Conservation (phyloP, 2,329 filamentous ascomycete genomes). For the Epichloe sibirici region DNA sequence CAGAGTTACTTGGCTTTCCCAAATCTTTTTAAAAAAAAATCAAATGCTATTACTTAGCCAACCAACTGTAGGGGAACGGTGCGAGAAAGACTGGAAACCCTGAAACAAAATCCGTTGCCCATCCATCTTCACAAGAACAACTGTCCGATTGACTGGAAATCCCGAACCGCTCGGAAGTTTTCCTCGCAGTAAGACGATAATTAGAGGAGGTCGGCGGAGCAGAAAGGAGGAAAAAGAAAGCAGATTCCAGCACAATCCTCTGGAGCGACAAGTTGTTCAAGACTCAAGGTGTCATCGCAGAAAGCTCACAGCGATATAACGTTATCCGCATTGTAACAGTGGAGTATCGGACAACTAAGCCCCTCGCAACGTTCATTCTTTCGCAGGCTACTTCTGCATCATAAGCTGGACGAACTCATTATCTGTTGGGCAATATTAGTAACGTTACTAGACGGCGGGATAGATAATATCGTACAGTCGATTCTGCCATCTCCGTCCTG, state of each 20-base stretch:
- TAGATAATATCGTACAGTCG: constrained; percentile 51
- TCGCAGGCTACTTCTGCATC: constrained; percentile 73
- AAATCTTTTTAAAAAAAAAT: not conserved
- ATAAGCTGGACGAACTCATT: constrained; percentile 91
- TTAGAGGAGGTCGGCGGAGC: not conserved
- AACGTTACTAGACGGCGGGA: not conserved
- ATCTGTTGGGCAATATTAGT: constrained; percentile 37
- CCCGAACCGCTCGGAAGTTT: constrained; percentile 19
- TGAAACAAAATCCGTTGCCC: not conserved
- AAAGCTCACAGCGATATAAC: not conserved
- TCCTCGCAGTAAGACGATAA: constrained; percentile 5
- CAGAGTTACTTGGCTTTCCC: not conserved
- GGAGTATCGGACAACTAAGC: not conserved
- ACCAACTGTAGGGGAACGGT: not conserved
- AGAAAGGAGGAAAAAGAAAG: constrained; percentile 12
- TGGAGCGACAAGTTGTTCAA: constrained; percentile 3
- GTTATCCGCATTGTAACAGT: not conserved
- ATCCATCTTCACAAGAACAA: constrained; percentile 1
- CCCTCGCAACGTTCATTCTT: not conserved
- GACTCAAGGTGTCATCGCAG: not conserved
- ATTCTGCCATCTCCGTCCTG: constrained; percentile 83
- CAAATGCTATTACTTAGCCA: not conserved
- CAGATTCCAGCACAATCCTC: constrained; percentile 9
- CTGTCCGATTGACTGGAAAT: constrained; percentile 13
- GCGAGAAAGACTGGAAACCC: not conserved